These are phyloP conservation scores for Scedosporium aurantiacum DNA, from an alignment of 2,329 filamentous ascomycete genomes.

Conservation along the genomic window DNA sequence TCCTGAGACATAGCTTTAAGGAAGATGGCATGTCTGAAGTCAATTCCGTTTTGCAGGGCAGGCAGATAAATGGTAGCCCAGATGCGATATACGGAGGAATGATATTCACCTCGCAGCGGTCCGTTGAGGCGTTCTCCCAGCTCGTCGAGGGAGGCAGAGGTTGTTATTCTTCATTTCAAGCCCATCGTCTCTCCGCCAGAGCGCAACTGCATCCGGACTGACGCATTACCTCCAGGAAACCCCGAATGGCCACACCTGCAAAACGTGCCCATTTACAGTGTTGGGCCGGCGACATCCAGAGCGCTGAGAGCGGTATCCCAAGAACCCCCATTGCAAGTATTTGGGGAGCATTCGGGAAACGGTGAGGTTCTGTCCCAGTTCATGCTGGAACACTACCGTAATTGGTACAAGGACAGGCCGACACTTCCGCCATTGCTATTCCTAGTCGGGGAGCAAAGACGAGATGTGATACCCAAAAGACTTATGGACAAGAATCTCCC, in stretches of 20 bases:
- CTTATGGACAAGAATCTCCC: conserved; percentile 50
- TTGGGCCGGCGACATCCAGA: conserved; percentile 70
- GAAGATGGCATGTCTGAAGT: conserved; percentile 46
- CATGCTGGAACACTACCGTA: conserved; percentile 67
- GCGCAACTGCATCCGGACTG: neutral
- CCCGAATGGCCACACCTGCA: conserved; percentile 40
- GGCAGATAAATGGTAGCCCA: conserved; percentile 25
- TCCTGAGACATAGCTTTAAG: conserved; percentile 60
- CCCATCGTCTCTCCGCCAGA: neutral
- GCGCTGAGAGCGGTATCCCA: conserved; percentile 50
- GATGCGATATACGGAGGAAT: conserved; percentile 56
- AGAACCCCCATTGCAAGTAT: conserved; percentile 46
- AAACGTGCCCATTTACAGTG: conserved; percentile 58
- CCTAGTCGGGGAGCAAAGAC: conserved; percentile 76
- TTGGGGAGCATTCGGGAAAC: conserved; percentile 74
- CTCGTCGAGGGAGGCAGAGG: conserved; percentile 45
- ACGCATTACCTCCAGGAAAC: neutral
- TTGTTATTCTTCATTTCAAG: conserved; percentile 10
- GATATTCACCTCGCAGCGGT: conserved; percentile 74
- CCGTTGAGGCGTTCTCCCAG: conserved; percentile 65
- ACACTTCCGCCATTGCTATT: conserved; percentile 63
- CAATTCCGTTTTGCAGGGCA: conserved; percentile 33
- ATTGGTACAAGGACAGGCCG: conserved; percentile 31
- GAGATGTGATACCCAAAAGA: conserved; percentile 80
- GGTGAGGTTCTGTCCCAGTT: conserved; percentile 68